phyloP scores from a whole-genome alignment of 352 stramenopile species.

The Pythium monospermum region DNA sequence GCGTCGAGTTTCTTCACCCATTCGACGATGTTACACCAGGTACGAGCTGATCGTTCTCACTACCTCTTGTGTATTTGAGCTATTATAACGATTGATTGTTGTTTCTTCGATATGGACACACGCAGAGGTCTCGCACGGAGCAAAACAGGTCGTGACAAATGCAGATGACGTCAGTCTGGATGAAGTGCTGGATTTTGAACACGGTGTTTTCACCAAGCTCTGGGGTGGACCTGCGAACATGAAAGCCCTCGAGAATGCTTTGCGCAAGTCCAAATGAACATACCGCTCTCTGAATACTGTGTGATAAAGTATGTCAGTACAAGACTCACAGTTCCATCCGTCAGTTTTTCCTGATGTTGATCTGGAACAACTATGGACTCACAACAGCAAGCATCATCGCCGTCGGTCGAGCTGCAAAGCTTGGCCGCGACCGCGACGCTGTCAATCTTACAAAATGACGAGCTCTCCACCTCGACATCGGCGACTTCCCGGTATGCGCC shows the following conservation, averaged over 20 bases:
- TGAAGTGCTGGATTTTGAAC: slow-evolving; percentile 54
- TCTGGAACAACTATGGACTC: slow-evolving; percentile 17
- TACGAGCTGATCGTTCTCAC: slow-evolving; percentile 17
- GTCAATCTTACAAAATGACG: neutral
- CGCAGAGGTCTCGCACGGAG: slow-evolving; percentile 63
- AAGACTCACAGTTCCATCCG: no score
- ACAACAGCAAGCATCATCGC: neutral
- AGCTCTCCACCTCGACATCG: neutral
- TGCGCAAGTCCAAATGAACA: slow-evolving; percentile 35
- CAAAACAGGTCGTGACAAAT: slow-evolving; percentile 66
- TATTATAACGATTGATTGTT: neutral
- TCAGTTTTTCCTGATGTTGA: no score
- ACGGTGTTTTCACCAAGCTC: slow-evolving; percentile 57
- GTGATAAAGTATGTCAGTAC: no score
- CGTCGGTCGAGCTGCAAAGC: slow-evolving; percentile 8
- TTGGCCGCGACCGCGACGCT: slow-evolving; percentile 1
- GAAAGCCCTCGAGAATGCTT: slow-evolving; percentile 42
- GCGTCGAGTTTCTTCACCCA: slow-evolving; percentile 44
- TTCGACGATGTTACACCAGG: slow-evolving; percentile 51
- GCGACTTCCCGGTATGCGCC: no score
- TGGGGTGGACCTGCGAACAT: slow-evolving; percentile 77
- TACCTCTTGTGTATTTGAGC: neutral
- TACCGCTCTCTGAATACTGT: no score
- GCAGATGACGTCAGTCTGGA: slow-evolving; percentile 67
- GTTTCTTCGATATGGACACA: neutral